phyloP scores from a whole-genome alignment of 148 eudicot species.

The Arctostaphylos glauca region DNA sequence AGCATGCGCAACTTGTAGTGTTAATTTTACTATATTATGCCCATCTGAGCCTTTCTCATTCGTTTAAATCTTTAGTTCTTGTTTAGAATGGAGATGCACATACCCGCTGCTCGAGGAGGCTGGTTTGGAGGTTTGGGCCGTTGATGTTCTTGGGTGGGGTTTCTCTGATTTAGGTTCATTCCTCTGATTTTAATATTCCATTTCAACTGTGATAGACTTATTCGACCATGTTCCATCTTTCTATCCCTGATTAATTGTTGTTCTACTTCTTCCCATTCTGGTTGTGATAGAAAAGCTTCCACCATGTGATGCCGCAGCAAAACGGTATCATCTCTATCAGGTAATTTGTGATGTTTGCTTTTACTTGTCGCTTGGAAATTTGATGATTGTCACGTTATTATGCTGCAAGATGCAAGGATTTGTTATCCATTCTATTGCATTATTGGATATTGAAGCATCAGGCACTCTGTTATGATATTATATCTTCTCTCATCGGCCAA shows the following conservation, averaged over 20 bases:
- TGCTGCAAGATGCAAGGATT: neutral
- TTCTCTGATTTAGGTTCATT: conserved; percentile 86
- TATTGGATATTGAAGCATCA: neutral
- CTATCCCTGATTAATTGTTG: neutral
- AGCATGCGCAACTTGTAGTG: conserved; percentile 3
- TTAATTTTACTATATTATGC: neutral
- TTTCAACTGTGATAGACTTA: neutral
- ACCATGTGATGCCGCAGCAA: conserved; percentile 65
- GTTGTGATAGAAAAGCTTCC: conserved; percentile 54
- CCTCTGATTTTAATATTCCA: neutral
- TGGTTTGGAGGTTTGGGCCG: conserved; percentile 81
- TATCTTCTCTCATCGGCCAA: neutral
- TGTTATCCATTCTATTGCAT: neutral
- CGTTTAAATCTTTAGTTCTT: conserved; percentile 47
- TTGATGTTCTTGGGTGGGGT: conserved; percentile 94
- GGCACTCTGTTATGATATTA: no score
- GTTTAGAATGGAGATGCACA: conserved; percentile 84
- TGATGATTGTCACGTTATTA: neutral
- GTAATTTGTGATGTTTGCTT: conserved; percentile 26
- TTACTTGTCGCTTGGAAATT: neutral
- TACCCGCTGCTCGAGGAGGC: conserved; percentile 80
- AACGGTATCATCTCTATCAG: conserved; percentile 79
- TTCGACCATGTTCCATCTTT: neutral
- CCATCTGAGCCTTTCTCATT: conserved; percentile 12
- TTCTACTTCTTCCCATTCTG: neutral